These are phyloP conservation scores for Saccharomyces pastorianus DNA, from an alignment of 1,139 yeast species.

Conservation along the genomic window DNA sequence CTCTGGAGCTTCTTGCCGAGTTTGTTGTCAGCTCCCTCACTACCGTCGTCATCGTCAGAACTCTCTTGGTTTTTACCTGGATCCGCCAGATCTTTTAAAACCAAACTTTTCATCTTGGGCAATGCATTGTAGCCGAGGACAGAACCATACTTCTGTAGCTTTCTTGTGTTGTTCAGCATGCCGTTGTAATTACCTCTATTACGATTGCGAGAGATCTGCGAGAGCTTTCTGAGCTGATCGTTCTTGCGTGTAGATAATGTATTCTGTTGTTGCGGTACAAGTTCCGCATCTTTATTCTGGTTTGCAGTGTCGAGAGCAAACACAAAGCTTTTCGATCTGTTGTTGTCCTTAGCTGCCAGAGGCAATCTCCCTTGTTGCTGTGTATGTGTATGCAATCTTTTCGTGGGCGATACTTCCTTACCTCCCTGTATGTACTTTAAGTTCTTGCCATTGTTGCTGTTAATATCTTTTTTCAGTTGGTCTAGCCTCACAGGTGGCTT, in stretches of 20 bases:
- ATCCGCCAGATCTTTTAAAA: constrained; percentile 25
- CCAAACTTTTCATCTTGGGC: constrained; percentile 26
- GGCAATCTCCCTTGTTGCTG: constrained; percentile 21
- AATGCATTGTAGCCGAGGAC: constrained; percentile 21
- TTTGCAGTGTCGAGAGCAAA: not conserved
- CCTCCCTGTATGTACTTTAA: constrained; percentile 3
- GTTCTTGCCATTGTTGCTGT: constrained; percentile 1
- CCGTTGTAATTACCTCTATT: constrained; percentile 6
- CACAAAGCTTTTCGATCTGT: constrained; percentile 13
- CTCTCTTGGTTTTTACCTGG: constrained; percentile 13
- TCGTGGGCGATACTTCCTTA: constrained; percentile 11
- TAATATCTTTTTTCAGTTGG: constrained; percentile 2
- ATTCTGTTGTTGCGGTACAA: constrained; percentile 4
- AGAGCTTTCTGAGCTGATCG: not conserved
- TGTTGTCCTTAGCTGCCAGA: constrained; percentile 28
- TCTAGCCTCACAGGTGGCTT: constrained; percentile 4
- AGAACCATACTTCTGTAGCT: constrained; percentile 31
- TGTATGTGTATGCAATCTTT: constrained; percentile 3
- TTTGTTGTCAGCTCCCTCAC: constrained; percentile 19
- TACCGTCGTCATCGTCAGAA: constrained; percentile 16
- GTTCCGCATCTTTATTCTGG: constrained; percentile 1
- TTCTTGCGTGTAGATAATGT: not conserved
- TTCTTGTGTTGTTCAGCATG: constrained; percentile 17
- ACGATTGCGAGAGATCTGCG: constrained; percentile 1
- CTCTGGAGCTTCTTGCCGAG: constrained; percentile 15